Evolutionary conservation across 768 basidiomycete genomes (phyloP), one percentile per base, ranked within the genome.

Genomic region (Sarcodon aspratus): DNA sequence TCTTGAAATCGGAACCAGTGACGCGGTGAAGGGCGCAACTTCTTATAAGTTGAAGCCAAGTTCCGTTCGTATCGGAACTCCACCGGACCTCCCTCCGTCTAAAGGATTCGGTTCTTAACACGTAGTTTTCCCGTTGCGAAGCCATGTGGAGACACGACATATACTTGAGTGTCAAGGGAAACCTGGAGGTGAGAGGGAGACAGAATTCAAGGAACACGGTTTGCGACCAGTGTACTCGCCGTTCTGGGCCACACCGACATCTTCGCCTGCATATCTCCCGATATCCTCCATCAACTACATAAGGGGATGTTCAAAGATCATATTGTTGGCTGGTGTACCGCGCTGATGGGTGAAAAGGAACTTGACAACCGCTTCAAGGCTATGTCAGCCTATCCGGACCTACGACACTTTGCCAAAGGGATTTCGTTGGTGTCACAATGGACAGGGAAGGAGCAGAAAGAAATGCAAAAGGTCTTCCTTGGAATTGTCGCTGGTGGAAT

Each of bases 281-380:
- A 60, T 33, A 46, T 57, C 35, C 52, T 59, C 1, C 58, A 60
- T 44, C 55, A 40, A 10, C 38, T 40, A 6, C 21, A 40, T 10
- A n/a, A 67, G 50, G 66, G 65, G 4, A 50, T 66, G 9, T 51
- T 65, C 36, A 63, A 64, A 44, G n/a, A n/a, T n/a, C 61, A 67
- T 45, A 37, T 66, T 11, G 46, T 66, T 15, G 15, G 18, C 1
- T 69, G 67, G 67, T 11, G 67, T 18, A 48, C 45, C 8, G 8
- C 46, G 6, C 51, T 54, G 1, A 61, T 48, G 40, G 61, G 64
- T 0, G 45, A 54, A n/a, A 49, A 45, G 10, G 66, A 70, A 47
- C 57, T 70, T 47, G 67, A 70, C 52, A 57, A 58, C 5, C 60
- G 59, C 1, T 57, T 56, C 36, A 47, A 53, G 9, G 51, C 57